Percentiles rank a stretch among this genome's conserved stretches.
phyloP scores from a whole-genome alignment of 208 protist genomes.

The Trypanosoma cruzi region DNA sequence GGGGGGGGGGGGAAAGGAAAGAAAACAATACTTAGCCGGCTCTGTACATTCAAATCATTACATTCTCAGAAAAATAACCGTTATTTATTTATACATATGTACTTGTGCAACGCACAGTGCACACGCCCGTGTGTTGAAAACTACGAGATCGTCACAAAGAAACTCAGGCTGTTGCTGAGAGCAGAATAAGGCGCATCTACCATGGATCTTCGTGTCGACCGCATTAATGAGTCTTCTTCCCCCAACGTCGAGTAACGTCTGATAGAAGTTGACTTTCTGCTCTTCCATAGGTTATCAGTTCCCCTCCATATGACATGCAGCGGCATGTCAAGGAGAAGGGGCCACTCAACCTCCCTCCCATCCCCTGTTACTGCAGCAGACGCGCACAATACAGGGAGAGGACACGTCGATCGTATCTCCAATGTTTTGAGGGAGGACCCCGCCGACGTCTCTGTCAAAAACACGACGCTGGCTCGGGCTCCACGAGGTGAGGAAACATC shows the following conservation, averaged over 20 bases:
- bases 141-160: conserved; percentile 30
- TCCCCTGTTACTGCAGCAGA: not conserved
- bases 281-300: not conserved
- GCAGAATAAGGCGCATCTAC: not conserved
- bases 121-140: not conserved
- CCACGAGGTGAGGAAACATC: not conserved
- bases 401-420: conserved; percentile 6
- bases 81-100: not conserved
- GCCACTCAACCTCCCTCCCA: conserved; percentile 1
- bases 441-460: conserved; percentile 4
- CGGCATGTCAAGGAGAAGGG: conserved; percentile 21
- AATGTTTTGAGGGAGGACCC: not conserved
- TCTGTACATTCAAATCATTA: too few species aligned
- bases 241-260: not conserved
- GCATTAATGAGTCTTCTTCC: not conserved
- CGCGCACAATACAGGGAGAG: conserved; percentile 12
- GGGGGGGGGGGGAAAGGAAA: too few species aligned
- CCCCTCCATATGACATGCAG: conserved; percentile 14
- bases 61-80: conserved; percentile 16
- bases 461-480: conserved; percentile 6
- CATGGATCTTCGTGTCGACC: not conserved
- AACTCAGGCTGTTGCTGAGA: conserved; percentile 22
- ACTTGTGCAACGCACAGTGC: too few species aligned
- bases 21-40: too few species aligned
- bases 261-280: not conserved